Evolutionary conservation across 2,329 filamentous ascomycete species (phyloP).

Genomic region (Talaromyces sp.): DNA sequence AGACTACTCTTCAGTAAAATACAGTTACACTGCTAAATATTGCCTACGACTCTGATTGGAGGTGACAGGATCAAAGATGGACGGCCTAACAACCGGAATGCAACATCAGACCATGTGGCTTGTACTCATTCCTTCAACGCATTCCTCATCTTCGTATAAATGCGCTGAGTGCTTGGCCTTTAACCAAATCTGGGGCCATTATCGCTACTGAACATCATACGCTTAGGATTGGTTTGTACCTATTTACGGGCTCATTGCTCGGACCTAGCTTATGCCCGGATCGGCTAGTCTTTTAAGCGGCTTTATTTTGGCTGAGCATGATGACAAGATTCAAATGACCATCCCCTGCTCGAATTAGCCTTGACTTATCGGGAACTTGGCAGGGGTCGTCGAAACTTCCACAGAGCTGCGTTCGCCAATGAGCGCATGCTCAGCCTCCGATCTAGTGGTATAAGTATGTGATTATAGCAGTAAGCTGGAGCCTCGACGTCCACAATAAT

Average conservation of each 20-base stretch:
- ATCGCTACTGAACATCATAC: background rate
- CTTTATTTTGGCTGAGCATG: background rate
- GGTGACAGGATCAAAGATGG: background rate
- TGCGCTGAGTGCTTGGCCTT: slow-evolving; percentile 67
- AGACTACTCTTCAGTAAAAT: background rate
- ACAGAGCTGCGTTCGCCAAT: background rate
- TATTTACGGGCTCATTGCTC: background rate
- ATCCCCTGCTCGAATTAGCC: background rate
- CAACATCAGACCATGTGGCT: background rate
- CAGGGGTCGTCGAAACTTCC: background rate
- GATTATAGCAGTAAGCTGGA: background rate
- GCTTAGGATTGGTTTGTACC: too few relatives aligned
- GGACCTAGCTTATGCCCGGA: background rate
- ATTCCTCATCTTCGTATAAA: slow-evolving; percentile 21
- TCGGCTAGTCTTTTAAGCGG: background rate
- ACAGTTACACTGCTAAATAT: background rate
- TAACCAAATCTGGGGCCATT: slow-evolving; percentile 57
- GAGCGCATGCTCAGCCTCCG: background rate
- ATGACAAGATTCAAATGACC: background rate
- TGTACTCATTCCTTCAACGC: background rate
- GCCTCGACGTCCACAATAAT: background rate
- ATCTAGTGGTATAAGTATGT: background rate
- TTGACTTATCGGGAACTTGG: background rate
- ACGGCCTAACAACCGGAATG: background rate
- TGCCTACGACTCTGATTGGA: background rate